Percentiles rank a stretch among this genome's conserved stretches.
Conservation (phyloP, 1,284 basidiomycete species). For the Moniliophthora roreri region DNA sequence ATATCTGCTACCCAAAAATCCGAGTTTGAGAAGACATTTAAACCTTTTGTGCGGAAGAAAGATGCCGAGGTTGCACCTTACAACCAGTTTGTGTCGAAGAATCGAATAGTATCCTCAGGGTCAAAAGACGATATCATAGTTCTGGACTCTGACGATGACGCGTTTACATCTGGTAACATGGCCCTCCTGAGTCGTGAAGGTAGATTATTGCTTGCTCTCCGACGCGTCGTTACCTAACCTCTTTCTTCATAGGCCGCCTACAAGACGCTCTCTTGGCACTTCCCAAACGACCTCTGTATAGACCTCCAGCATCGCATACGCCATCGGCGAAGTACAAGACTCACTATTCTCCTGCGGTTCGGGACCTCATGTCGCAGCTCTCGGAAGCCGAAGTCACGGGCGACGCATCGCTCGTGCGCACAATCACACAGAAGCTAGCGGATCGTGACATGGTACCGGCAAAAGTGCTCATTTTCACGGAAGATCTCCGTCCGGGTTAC, state of each 20-base stretch:
- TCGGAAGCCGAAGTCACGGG: constrained; percentile 77
- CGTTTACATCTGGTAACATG: constrained; percentile 5
- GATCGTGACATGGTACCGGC: constrained; percentile 61
- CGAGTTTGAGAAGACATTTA: constrained; percentile 76
- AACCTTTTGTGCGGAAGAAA: constrained; percentile 75
- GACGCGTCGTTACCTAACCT: not conserved
- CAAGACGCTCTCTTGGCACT: constrained; percentile 37
- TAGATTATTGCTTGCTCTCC: constrained; percentile 21
- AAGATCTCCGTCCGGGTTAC: constrained; percentile 81
- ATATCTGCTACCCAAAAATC: constrained; percentile 41
- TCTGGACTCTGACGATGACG: constrained; percentile 47
- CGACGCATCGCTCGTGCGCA: constrained; percentile 61
- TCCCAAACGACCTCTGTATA: constrained; percentile 2
- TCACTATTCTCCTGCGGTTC: constrained; percentile 36
- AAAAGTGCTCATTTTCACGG: constrained; percentile 75
- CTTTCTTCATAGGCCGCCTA: constrained; percentile 40
- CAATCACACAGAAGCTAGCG: constrained; percentile 51
- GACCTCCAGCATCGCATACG: constrained; percentile 13
- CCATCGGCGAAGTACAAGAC: constrained; percentile 27
- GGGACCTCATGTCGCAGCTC: constrained; percentile 61
- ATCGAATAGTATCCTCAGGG: constrained; percentile 60
- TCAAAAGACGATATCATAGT: constrained; percentile 43
- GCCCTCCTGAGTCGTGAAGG: constrained; percentile 34
- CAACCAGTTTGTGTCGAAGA: no score
- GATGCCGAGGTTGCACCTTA: constrained; percentile 65